Conservation (phyloP, 73 alveolate species). For the Breviolum minutum region DNA sequence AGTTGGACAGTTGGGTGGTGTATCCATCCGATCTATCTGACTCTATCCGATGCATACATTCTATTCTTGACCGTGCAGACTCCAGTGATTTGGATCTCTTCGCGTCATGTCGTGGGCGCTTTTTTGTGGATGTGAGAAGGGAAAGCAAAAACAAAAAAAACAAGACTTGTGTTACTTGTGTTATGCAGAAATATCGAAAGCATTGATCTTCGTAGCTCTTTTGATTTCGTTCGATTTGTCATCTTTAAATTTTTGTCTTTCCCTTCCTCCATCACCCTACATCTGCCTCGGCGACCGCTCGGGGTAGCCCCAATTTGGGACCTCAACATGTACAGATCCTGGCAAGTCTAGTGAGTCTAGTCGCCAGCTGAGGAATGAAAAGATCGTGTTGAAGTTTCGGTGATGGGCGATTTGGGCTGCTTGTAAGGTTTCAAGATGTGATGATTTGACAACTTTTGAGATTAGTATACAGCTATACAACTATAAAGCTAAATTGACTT, state of each 20-base stretch:
- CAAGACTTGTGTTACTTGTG: no score
- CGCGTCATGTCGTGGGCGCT: background rate
- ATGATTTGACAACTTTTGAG: no score
- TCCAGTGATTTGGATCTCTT: constrained; percentile 13
- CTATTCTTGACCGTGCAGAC: background rate
- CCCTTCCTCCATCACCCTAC: background rate
- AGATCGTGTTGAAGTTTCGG: no score
- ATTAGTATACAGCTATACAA: no score
- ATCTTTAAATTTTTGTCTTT: background rate
- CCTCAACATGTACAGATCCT: background rate
- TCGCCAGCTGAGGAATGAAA: background rate
- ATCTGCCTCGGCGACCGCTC: constrained; percentile 47
- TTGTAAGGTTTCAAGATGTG: no score
- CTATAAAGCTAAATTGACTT: no score
- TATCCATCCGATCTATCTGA: background rate
- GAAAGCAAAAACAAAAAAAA: no score
- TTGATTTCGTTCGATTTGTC: background rate
- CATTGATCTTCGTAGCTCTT: background rate
- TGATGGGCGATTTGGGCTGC: no score
- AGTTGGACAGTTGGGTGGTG: background rate
- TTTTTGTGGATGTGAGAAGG: background rate
- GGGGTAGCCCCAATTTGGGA: constrained; percentile 15
- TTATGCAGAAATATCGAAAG: background rate
- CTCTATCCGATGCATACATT: no score
- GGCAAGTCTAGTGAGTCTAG: background rate